Evolutionary conservation across 371 early-diverging fungal species (phyloP), one percentile per base, ranked within the genome.

Genomic region (Umbelopsis sp.): DNA sequence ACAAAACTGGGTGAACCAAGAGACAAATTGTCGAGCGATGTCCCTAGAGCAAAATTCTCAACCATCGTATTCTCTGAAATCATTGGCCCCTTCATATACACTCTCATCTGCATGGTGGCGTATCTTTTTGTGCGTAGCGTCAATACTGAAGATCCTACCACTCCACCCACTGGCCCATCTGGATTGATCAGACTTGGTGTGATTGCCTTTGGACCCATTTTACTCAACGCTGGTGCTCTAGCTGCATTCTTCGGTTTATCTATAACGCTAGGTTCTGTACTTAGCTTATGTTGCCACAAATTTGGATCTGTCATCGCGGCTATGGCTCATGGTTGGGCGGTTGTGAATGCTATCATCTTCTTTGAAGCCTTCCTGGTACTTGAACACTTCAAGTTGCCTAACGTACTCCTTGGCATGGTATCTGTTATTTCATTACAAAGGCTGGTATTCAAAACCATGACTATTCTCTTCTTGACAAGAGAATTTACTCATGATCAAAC

Each of bases 401-500:
- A 85, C 63, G 87, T 92, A 1, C 74, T 91, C 20, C 77, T 95
- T 32, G 93, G 92, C 16, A 68, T 92, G 22, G 86, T 92, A 51
- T 82, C 88, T 0, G 87, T 90, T 66, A 70, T 82, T 20, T 83
- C 83, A 57, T 81, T 93, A 18, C 93, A 93, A 70, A 87, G 91
- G 1, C 90, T 89, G 45, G 72, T 91, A 14, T 86, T 94, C 74
- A 88, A 89, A 48, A 57, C 91, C 3, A 67, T 94, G 67, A 89
- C 89, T 52, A 82, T 87, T 22, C 69, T 92, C 45, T 89, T 92
- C 68, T 76, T 95, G 57, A 90, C 94, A 41, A 87, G 94, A 44
- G 94, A 94, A 77, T 90, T 92, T 77, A 89, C 89, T 66, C 90
- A 93, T 73, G 93, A 92, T 74, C 92, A 89, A 70, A 81, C 92